phyloP scores from a whole-genome alignment of 768 basidiomycete genomes.

The Pleurotus giganteus region DNA sequence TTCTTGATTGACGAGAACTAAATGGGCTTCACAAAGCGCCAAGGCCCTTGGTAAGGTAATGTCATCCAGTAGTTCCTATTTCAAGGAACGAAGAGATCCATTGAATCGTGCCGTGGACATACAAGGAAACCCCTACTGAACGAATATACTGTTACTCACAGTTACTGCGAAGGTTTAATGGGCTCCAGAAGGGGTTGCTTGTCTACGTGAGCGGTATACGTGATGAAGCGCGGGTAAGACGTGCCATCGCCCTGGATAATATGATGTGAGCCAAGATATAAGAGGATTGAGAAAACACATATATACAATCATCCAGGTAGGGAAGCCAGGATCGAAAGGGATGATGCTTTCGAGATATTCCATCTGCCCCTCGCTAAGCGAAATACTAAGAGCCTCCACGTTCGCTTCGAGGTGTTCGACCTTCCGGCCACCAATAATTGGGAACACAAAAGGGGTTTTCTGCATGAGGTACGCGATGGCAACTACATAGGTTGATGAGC shows the following conservation, averaged over 20 bases:
- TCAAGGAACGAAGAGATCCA: too few relatives aligned
- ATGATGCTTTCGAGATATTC: constrained; percentile 38
- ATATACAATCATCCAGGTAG: constrained; percentile 30
- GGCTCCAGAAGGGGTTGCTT: neutral
- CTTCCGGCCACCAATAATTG: constrained; percentile 50
- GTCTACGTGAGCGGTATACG: neutral
- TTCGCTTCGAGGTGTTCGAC: constrained; percentile 50
- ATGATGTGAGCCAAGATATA: too few relatives aligned
- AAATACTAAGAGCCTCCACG: constrained; percentile 47
- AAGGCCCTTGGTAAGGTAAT: too few relatives aligned
- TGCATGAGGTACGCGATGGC: constrained; percentile 56
- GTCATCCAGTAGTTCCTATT: too few relatives aligned
- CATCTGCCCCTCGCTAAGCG: constrained; percentile 44
- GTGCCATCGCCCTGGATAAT: constrained; percentile 26
- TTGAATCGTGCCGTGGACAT: too few relatives aligned
- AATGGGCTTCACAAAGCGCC: too few relatives aligned
- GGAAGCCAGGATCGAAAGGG: constrained; percentile 49
- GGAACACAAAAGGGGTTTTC: constrained; percentile 52
- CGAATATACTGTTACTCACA: too few relatives aligned
- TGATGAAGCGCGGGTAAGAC: neutral
- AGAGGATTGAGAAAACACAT: too few relatives aligned
- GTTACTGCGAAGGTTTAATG: neutral
- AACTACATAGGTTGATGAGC: constrained; percentile 23
- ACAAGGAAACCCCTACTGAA: too few relatives aligned
- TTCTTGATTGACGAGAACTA: too few relatives aligned